Evolutionary conservation across 2,329 filamentous ascomycete genomes (phyloP), one percentile per base, ranked within the genome.

Genomic region (Apiospora saccharicola): DNA sequence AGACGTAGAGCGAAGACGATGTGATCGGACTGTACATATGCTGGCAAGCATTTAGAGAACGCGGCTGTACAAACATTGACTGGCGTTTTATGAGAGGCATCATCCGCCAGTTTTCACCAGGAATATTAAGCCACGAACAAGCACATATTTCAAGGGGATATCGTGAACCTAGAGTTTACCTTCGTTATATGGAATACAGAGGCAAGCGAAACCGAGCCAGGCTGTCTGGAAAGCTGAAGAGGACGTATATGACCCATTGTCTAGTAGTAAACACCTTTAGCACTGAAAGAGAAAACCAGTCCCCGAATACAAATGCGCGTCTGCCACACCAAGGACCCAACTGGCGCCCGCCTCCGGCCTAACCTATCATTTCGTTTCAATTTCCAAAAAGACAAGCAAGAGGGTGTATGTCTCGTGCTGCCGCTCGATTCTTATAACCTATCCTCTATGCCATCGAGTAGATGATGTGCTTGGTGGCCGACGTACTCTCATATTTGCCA

Each of bases 1-100:
- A 90, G 53, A 90, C 89, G 53, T 90, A 78, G 57, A 22, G 37
- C 3, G 8, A 12, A 41, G 8, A n/a, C 22, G 34, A 41, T 10
- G n/a, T 12, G 8, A 41, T 64, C n/a, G 4, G 34, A 14, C 10
- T 64, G 34, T 64, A 64, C 57, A 64, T 64, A 64, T 10, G n/a
- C 10, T 51, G 49, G 3, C n/a, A 24, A n/a, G 49, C 49, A n/a
- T 24, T 26, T 13, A 10, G n/a, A 26, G 47, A 49, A 22, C 7
- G n/a, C 8, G 10, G 6, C n/a, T 51, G 4, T 41, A 19, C 34
- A 41, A 64, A n/a, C 10, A 14, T 61, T 1, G 41, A 64, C 19
- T 41, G 22, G 22, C 8, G 22, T 41, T 64, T 64, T 4, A 64
- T 16, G 10, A 64, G 19, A 53, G 24, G 16, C 49, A 53, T 13